These are phyloP conservation scores for Monosporozyma unispora DNA, from an alignment of 805 yeast genomes.

Conservation along the genomic window DNA sequence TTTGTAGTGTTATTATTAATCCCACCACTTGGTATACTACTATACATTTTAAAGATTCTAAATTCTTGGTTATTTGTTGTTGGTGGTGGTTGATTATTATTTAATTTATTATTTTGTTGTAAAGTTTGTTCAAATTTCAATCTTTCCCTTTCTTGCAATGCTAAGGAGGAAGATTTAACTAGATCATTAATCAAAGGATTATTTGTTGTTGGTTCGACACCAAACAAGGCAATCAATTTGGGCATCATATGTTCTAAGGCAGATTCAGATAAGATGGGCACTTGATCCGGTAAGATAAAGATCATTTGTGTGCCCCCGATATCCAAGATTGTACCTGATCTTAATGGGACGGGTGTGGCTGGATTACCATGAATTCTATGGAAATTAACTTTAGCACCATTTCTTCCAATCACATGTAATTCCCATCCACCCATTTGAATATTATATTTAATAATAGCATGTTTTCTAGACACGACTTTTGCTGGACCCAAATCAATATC, in stretches of 20 bases:
- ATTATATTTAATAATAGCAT: constrained; percentile 78
- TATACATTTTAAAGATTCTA: constrained; percentile 28
- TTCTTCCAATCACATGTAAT: constrained; percentile 72
- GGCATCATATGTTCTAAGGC: constrained; percentile 30
- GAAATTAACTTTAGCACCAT: constrained; percentile 88
- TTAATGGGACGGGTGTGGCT: constrained; percentile 45
- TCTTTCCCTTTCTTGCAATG: constrained; percentile 6
- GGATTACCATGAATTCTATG: constrained; percentile 36
- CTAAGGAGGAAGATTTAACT: constrained; percentile 15
- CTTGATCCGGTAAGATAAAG: constrained; percentile 90
- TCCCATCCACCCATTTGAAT: constrained; percentile 76
- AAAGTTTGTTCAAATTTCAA: constrained; percentile 6
- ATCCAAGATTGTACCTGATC: constrained; percentile 85
- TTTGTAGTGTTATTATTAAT: not conserved
- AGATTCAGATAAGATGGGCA: constrained; percentile 49
- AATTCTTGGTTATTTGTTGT: constrained; percentile 15
- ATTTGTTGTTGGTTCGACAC: constrained; percentile 15
- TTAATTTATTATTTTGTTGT: constrained; percentile 2
- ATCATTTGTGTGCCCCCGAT: constrained; percentile 98
- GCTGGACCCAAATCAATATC: constrained; percentile 94
- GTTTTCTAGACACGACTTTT: constrained; percentile 89
- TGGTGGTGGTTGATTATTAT: constrained; percentile 2
- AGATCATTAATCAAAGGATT: constrained; percentile 19
- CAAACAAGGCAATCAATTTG: constrained; percentile 20
- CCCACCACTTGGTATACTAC: constrained; percentile 7